Percentiles rank a stretch among this genome's conserved stretches.
Evolutionary conservation across 2,329 filamentous ascomycete genomes (phyloP).

Genomic region (Sporothrix brunneoviolacea): DNA sequence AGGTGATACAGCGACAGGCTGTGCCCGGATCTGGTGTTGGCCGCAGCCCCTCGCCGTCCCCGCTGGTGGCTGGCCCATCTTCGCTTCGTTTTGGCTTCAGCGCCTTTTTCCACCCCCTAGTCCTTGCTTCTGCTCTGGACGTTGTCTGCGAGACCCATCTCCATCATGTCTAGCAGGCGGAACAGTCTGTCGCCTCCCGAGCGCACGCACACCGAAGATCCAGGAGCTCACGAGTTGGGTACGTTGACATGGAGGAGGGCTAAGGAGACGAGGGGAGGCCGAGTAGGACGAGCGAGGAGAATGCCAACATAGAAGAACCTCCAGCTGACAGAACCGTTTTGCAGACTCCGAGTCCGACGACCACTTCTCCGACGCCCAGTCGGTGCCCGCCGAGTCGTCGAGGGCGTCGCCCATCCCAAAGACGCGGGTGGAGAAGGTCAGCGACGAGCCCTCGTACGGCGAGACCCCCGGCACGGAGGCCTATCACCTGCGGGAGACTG

Average conservation of each 20-base stretch:
- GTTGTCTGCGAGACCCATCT: not conserved
- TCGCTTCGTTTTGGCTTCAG: not conserved
- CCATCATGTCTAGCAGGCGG: slow-evolving; percentile 27
- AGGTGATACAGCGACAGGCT: not conserved
- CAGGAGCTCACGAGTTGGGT: slow-evolving; percentile 57
- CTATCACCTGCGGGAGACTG: slow-evolving; percentile 47
- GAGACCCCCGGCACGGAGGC: slow-evolving; percentile 57
- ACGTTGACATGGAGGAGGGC: slow-evolving; percentile 13
- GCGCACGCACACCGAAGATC: slow-evolving; percentile 40
- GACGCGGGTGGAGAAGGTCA: slow-evolving; percentile 52
- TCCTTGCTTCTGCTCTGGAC: not conserved
- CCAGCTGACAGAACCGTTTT: slow-evolving; percentile 17
- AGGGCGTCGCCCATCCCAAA: slow-evolving; percentile 48
- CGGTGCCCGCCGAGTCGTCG: slow-evolving; percentile 37
- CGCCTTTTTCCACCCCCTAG: not conserved
- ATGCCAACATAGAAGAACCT: not conserved
- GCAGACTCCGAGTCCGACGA: slow-evolving; percentile 58
- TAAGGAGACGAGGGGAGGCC: not conserved
- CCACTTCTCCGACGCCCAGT: slow-evolving; percentile 62
- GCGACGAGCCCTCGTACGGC: slow-evolving; percentile 51
- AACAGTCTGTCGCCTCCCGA: slow-evolving; percentile 35
- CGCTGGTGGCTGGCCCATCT: slow-evolving; percentile 13
- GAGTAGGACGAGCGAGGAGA: too few relatives aligned
- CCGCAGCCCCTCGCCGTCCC: not conserved
- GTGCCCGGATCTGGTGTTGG: not conserved